Evolutionary conservation across 257 asterid species (phyloP).

Genomic region (Solanum gandarillasii): DNA sequence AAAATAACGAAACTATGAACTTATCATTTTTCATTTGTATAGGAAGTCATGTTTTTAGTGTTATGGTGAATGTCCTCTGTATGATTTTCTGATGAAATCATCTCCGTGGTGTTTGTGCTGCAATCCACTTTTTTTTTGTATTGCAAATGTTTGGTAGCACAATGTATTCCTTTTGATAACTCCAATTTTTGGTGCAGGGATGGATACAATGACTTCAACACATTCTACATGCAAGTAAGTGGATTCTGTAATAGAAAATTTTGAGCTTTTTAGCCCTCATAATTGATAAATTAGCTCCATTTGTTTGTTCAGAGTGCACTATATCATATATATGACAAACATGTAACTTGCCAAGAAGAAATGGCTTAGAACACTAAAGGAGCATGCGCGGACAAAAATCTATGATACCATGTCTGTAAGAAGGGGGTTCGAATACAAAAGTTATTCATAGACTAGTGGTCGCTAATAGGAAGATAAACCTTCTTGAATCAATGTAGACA

Average conservation of each 20-base stretch:
- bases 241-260: neutral
- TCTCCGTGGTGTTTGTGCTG: neutral
- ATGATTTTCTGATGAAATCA: neutral
- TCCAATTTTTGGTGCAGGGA: slow-evolving; percentile 66
- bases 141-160: neutral
- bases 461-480: neutral
- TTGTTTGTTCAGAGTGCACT: neutral
- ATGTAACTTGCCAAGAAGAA: neutral
- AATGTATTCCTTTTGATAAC: slow-evolving; percentile 12
- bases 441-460: neutral
- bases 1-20: neutral
- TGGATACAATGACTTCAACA: slow-evolving; percentile 98
- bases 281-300: neutral
- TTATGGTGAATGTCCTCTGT: neutral
- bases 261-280: neutral
- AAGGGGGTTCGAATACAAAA: neutral
- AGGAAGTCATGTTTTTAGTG: neutral
- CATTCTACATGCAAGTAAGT: slow-evolving; percentile 98
- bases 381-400: neutral
- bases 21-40: neutral
- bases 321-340: neutral
- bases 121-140: neutral
- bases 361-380: neutral
- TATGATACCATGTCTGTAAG: neutral
- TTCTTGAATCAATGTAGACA: neutral